Evolutionary conservation across 2,329 filamentous ascomycete genomes (phyloP).

Genomic region (Pseudogymnoascus sp.): DNA sequence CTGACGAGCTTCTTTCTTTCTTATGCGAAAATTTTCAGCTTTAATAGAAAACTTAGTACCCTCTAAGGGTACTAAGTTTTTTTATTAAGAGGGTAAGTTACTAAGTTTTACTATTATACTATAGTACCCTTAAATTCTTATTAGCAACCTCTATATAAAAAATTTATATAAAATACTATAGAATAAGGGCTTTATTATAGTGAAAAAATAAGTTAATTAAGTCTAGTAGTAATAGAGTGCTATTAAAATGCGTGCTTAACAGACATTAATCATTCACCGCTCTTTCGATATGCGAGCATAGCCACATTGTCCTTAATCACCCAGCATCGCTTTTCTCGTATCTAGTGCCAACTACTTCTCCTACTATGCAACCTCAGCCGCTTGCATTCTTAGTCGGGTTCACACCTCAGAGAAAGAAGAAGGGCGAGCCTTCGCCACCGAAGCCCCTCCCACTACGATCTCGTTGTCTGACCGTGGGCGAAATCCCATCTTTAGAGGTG

Average conservation of each 20-base stretch:
- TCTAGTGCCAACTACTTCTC: neutral
- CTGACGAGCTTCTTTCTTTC: constrained; percentile 67
- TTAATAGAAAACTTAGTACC: no score
- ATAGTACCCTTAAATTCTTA: no score
- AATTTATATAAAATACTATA: no score
- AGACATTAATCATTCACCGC: neutral
- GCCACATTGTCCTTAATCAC: neutral
- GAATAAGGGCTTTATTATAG: no score
- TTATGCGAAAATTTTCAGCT: constrained; percentile 65
- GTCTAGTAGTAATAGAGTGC: no score
- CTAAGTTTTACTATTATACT: no score
- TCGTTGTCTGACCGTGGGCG: neutral
- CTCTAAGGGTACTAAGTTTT: no score
- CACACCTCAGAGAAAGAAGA: neutral
- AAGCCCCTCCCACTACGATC: neutral
- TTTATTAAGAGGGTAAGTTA: no score
- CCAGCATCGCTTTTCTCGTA: neutral
- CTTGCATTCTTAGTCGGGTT: neutral
- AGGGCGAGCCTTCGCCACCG: neutral
- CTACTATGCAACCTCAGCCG: neutral
- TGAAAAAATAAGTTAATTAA: no score
- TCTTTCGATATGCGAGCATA: neutral
- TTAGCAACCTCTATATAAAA: no score
- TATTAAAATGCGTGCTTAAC: neutral
- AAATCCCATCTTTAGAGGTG: neutral